These are phyloP conservation scores for Aspergillus sparsus DNA, from an alignment of 495 filamentous ascomycete genomes.

Conservation along the genomic window DNA sequence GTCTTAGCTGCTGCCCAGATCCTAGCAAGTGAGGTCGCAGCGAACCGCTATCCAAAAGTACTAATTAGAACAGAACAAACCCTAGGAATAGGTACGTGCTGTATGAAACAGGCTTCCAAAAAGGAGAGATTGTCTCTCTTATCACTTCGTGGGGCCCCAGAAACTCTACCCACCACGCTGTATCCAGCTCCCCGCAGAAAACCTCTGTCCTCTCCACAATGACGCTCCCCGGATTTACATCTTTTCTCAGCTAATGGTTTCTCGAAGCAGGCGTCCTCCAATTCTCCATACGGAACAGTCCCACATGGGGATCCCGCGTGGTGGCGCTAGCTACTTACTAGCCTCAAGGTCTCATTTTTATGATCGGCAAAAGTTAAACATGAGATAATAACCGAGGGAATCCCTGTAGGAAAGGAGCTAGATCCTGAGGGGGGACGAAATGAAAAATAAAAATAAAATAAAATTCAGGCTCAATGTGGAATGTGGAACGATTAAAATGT, in stretches of 20 bases:
- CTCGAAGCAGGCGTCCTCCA: not conserved
- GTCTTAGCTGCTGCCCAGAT: too few species aligned
- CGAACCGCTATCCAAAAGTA: too few species aligned
- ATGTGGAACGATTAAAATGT: not conserved
- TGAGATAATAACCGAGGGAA: not conserved
- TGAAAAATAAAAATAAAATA: not conserved
- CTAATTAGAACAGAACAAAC: too few species aligned
- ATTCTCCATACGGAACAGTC: not conserved
- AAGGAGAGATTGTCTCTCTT: too few species aligned
- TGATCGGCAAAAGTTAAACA: not conserved
- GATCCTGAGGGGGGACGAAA: not conserved
- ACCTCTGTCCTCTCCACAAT: too few species aligned
- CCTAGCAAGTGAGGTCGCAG: too few species aligned
- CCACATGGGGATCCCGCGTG: constrained; percentile 1
- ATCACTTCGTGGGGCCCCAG: too few species aligned
- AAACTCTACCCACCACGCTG: too few species aligned
- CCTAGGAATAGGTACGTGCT: too few species aligned
- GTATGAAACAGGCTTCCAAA: too few species aligned
- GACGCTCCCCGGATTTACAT: not conserved
- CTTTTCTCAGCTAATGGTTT: not conserved
- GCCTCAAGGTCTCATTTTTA: not conserved
- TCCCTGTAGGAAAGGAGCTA: not conserved
- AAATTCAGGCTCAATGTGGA: not conserved
- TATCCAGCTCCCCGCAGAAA: too few species aligned
- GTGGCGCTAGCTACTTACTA: not conserved